Percentiles rank a stretch among this genome's conserved stretches.
Evolutionary conservation across 495 filamentous ascomycete species (phyloP).

Genomic region (Xylaria curta): DNA sequence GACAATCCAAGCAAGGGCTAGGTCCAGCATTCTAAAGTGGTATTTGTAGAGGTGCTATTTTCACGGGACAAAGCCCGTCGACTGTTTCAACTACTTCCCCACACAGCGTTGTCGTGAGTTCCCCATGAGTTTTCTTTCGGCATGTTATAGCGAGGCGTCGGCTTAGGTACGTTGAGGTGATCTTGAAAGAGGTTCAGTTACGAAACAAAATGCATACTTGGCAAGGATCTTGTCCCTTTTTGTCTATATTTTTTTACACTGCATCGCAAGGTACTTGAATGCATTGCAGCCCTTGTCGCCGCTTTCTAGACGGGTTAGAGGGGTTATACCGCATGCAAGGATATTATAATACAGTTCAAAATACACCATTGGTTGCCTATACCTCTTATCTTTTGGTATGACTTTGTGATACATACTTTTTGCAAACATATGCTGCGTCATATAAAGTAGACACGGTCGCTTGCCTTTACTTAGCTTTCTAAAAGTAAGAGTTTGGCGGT

Average conservation of each 20-base stretch:
- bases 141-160: slow-evolving; percentile 48
- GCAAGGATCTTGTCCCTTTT: slow-evolving; percentile 21
- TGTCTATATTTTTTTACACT: slow-evolving; percentile 2
- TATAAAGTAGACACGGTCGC: neutral
- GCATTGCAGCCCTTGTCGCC: slow-evolving; percentile 22
- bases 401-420: neutral
- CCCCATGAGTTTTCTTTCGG: slow-evolving; percentile 27
- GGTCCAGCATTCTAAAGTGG: slow-evolving; percentile 72
- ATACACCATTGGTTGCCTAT: slow-evolving; percentile 3
- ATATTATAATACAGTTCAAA: slow-evolving; percentile 22
- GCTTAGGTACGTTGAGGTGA: slow-evolving; percentile 43
- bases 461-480: neutral
- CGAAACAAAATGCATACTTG: slow-evolving; percentile 39
- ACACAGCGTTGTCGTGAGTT: slow-evolving; percentile 18
- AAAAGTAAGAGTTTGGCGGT: neutral
- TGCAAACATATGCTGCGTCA: neutral
- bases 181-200: slow-evolving; percentile 37
- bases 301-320: slow-evolving; percentile 27
- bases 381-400: neutral
- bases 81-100: slow-evolving; percentile 21
- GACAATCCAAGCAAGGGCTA: slow-evolving; percentile 88
- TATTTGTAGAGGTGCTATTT: slow-evolving; percentile 28
- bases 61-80: slow-evolving; percentile 17
- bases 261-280: slow-evolving; percentile 24
- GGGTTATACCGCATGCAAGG: slow-evolving; percentile 24